These are phyloP conservation scores for Nitzschia sp. DNA, from an alignment of 108 stramenopile species.

Conservation along the genomic window DNA sequence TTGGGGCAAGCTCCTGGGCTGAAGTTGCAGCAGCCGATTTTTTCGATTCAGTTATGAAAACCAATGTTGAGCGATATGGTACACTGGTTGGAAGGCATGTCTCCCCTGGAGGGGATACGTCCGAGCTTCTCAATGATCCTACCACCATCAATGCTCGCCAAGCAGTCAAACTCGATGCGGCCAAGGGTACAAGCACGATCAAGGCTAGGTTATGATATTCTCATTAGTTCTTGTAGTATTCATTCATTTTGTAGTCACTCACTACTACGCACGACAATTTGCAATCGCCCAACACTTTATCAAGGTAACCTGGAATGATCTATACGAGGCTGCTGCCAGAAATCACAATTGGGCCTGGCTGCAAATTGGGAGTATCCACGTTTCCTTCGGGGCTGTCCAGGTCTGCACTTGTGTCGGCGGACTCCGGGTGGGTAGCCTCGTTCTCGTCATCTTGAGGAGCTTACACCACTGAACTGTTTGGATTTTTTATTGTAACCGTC, in stretches of 20 bases:
- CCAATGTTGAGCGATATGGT: conserved; percentile 27
- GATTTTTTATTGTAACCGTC: conserved; percentile 71
- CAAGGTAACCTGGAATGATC: too few species aligned
- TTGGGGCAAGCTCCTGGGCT: conserved; percentile 74
- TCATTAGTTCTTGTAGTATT: conserved; percentile 14
- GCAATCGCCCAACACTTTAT: too few species aligned
- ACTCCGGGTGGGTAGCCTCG: too few species aligned
- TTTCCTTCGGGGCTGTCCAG: too few species aligned
- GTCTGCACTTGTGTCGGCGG: too few species aligned
- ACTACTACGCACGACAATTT: too few species aligned
- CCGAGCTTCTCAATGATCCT: neutral
- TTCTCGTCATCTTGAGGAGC: too few species aligned
- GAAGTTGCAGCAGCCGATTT: conserved; percentile 81
- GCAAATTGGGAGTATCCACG: too few species aligned
- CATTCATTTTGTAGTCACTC: neutral
- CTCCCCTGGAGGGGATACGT: neutral
- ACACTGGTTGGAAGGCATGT: conserved; percentile 1
- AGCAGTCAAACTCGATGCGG: neutral
- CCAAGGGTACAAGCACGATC: neutral
- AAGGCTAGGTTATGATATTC: too few species aligned
- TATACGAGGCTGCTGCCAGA: too few species aligned
- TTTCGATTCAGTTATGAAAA: conserved; percentile 62
- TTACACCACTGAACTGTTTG: conserved; percentile 73
- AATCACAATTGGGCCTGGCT: too few species aligned
- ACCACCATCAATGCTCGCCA: conserved; percentile 6